Evolutionary conservation across 495 filamentous ascomycete species (phyloP).

Genomic region (Amorphotheca resinae): DNA sequence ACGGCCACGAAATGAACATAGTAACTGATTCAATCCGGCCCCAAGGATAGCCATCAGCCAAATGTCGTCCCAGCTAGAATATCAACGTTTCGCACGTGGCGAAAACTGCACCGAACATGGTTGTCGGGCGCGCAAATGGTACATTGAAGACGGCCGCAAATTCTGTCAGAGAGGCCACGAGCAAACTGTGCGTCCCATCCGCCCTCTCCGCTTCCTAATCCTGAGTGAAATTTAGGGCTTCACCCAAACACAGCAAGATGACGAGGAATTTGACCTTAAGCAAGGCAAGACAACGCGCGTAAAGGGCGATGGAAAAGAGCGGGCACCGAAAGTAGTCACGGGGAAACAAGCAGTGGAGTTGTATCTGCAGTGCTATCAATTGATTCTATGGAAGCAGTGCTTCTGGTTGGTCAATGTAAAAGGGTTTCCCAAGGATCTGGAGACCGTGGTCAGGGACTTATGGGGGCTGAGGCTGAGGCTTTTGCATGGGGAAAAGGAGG

Average conservation of each 20-base stretch:
- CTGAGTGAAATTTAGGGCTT: conserved; percentile 24
- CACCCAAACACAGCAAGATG: conserved; percentile 46
- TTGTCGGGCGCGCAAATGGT: conserved; percentile 48
- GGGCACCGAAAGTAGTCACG: conserved; percentile 28
- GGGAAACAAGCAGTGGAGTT: conserved; percentile 58
- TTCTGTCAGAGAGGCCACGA: conserved; percentile 56
- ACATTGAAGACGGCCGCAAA: conserved; percentile 51
- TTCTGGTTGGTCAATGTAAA: conserved; percentile 47
- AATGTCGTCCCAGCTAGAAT: conserved; percentile 33
- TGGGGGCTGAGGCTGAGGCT: conserved; percentile 34
- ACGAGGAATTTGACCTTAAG: conserved; percentile 63
- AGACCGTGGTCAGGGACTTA: conserved; percentile 36
- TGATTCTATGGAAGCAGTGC: conserved; percentile 71
- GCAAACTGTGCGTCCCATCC: conserved; percentile 34
- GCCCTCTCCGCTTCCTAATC: neutral
- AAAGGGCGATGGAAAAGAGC: conserved; percentile 42
- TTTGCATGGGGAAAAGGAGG: conserved; percentile 22
- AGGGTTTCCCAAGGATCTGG: conserved; percentile 44
- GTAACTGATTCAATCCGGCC: neutral
- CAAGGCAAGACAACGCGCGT: conserved; percentile 45
- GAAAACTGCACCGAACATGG: conserved; percentile 50
- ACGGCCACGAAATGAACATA: no score
- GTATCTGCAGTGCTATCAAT: conserved; percentile 73
- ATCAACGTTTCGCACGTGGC: conserved; percentile 32
- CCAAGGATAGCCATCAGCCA: neutral